phyloP scores from a whole-genome alignment of 768 basidiomycete species.

The Rhizopogon sp. region DNA sequence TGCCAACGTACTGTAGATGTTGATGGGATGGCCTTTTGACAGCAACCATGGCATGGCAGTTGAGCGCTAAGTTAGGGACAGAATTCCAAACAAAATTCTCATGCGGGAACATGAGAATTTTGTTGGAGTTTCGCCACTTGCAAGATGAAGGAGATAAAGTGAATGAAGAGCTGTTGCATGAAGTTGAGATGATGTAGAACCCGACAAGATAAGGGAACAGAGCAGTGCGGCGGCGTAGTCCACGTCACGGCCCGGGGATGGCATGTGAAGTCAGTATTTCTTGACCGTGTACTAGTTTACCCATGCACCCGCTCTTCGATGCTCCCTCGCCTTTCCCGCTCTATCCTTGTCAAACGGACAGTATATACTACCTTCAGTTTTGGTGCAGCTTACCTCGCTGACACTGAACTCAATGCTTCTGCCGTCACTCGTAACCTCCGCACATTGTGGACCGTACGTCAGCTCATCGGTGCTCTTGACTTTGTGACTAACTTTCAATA shows the following conservation, averaged over 20 bases:
- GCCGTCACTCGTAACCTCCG: slow-evolving; percentile 42
- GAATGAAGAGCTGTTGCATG: too few species aligned
- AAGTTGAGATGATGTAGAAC: too few species aligned
- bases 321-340: background rate
- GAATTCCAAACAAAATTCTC: too few species aligned
- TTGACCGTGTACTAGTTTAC: too few species aligned
- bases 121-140: too few species aligned
- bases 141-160: too few species aligned
- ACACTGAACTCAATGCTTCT: slow-evolving; percentile 44
- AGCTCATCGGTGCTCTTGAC: background rate
- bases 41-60: background rate
- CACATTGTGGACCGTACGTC: slow-evolving; percentile 43
- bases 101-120: too few species aligned
- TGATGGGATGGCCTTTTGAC: too few species aligned
- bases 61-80: background rate
- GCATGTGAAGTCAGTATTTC: background rate
- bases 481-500: slow-evolving; percentile 19
- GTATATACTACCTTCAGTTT: slow-evolving; percentile 22
- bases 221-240: background rate
- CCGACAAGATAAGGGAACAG: too few species aligned
- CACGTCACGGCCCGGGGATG: background rate
- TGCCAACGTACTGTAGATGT: too few species aligned
- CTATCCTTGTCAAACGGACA: slow-evolving; percentile 11
- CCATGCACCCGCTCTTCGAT: background rate
- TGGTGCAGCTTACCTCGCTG: slow-evolving; percentile 31